These are phyloP conservation scores for Wickerhamomyces chambardii DNA, from an alignment of 805 yeast species.

Conservation along the genomic window DNA sequence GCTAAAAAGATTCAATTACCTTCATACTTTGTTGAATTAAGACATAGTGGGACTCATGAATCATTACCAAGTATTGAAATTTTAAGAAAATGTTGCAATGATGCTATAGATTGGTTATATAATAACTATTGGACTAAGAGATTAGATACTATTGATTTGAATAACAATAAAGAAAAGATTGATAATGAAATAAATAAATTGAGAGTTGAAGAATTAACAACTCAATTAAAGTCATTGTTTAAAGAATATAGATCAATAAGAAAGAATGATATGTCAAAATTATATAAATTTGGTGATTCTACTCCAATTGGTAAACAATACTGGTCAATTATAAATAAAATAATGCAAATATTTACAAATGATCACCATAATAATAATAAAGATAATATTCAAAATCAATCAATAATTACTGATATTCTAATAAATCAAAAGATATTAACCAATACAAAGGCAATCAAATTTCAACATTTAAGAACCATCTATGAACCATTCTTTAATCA, in stretches of 20 bases:
- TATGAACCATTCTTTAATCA: slow-evolving; percentile 19
- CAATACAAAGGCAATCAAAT: slow-evolving; percentile 17
- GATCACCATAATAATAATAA: slow-evolving; percentile 2
- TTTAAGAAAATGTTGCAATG: slow-evolving; percentile 46
- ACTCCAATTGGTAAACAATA: slow-evolving; percentile 31
- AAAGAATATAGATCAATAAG: slow-evolving; percentile 42
- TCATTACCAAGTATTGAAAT: slow-evolving; percentile 61
- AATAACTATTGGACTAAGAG: slow-evolving; percentile 59
- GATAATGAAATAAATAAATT: slow-evolving; percentile 1
- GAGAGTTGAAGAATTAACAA: slow-evolving; percentile 7
- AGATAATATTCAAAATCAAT: not conserved
- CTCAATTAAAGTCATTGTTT: slow-evolving; percentile 24
- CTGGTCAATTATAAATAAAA: slow-evolving; percentile 26
- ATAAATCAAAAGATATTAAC: too few relatives aligned
- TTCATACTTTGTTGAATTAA: slow-evolving; percentile 73
- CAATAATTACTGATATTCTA: too few relatives aligned
- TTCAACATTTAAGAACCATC: slow-evolving; percentile 16
- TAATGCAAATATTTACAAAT: slow-evolving; percentile 10
- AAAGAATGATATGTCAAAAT: slow-evolving; percentile 29
- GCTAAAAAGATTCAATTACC: slow-evolving; percentile 70
- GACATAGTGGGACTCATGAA: slow-evolving; percentile 93
- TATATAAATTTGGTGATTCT: slow-evolving; percentile 34
- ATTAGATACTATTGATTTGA: slow-evolving; percentile 3
- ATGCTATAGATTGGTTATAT: slow-evolving; percentile 71
- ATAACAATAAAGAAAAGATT: slow-evolving; percentile 4